phyloP scores from a whole-genome alignment of 257 asterid species.

The Solanum paucissectum region DNA sequence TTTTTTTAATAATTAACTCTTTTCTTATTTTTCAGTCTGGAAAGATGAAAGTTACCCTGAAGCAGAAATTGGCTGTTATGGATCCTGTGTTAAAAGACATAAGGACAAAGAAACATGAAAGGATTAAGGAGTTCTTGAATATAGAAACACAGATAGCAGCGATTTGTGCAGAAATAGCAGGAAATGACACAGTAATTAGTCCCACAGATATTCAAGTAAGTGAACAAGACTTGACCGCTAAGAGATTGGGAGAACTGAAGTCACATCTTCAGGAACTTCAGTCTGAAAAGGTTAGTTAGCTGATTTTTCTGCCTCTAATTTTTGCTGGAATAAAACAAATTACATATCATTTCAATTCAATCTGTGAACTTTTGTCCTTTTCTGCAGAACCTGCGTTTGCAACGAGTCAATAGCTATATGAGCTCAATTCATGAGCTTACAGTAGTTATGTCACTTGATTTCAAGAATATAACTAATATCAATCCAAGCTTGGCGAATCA shows the following conservation, averaged over 20 bases:
- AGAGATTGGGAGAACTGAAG: slow-evolving; percentile 47
- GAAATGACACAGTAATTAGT: slow-evolving; percentile 27
- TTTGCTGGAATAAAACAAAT: not conserved
- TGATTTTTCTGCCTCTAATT: not conserved
- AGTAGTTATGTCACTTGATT: slow-evolving; percentile 60
- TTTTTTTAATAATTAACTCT: not conserved
- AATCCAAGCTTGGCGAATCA: slow-evolving; percentile 45
- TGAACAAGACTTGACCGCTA: slow-evolving; percentile 52
- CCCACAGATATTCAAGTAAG: slow-evolving; percentile 31
- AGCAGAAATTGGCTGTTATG: slow-evolving; percentile 40
- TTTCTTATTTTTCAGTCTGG: slow-evolving; percentile 16
- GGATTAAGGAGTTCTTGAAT: slow-evolving; percentile 48
- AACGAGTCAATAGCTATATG: slow-evolving; percentile 35
- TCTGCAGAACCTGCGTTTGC: slow-evolving; percentile 60
- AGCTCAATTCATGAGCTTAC: slow-evolving; percentile 47
- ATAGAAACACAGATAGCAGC: slow-evolving; percentile 42
- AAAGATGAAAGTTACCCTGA: slow-evolving; percentile 36
- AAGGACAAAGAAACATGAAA: slow-evolving; percentile 44
- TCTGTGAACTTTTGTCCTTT: not conserved
- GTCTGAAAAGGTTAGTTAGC: slow-evolving; percentile 47
- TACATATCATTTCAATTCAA: not conserved
- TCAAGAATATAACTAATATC: slow-evolving; percentile 44
- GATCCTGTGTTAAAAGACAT: slow-evolving; percentile 45
- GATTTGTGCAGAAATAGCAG: slow-evolving; percentile 65
- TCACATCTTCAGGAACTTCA: slow-evolving; percentile 61